Conservation (phyloP, 441 rosid genomes). For the Populus hybrid region DNA sequence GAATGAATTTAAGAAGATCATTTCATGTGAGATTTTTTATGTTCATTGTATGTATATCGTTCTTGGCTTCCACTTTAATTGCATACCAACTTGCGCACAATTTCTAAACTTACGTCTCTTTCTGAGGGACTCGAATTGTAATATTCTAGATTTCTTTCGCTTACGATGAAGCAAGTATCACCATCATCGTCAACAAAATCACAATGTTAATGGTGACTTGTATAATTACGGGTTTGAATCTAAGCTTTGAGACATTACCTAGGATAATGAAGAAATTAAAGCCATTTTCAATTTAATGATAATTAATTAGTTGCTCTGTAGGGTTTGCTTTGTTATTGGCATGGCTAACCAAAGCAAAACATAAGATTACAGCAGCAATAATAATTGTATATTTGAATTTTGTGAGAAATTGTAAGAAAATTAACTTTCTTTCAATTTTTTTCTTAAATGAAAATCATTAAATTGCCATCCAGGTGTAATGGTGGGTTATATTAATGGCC, state of each 20-base stretch:
- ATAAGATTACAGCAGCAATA: too few relatives aligned
- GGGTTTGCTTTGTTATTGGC: not conserved
- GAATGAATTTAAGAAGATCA: not conserved
- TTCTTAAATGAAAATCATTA: too few relatives aligned
- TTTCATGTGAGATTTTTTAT: not conserved
- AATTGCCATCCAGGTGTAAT: too few relatives aligned
- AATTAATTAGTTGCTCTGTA: too few relatives aligned
- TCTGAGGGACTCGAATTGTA: not conserved
- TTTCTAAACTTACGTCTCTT: not conserved
- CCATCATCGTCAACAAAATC: not conserved
- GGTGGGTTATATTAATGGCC: too few relatives aligned
- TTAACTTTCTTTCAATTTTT: too few relatives aligned
- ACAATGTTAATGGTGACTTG: not conserved
- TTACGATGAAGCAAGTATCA: too few relatives aligned
- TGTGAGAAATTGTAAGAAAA: too few relatives aligned
- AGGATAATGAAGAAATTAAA: too few relatives aligned
- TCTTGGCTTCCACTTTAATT: not conserved
- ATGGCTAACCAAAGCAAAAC: too few relatives aligned
- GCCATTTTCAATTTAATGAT: too few relatives aligned
- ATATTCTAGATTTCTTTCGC: not conserved
- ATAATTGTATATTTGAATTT: too few relatives aligned
- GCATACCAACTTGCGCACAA: not conserved
- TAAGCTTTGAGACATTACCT: not conserved
- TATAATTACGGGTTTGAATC: not conserved
- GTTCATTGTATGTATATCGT: not conserved